phyloP scores from a whole-genome alignment of 2,329 filamentous ascomycete genomes.

The Cryphonectria nitschkei region DNA sequence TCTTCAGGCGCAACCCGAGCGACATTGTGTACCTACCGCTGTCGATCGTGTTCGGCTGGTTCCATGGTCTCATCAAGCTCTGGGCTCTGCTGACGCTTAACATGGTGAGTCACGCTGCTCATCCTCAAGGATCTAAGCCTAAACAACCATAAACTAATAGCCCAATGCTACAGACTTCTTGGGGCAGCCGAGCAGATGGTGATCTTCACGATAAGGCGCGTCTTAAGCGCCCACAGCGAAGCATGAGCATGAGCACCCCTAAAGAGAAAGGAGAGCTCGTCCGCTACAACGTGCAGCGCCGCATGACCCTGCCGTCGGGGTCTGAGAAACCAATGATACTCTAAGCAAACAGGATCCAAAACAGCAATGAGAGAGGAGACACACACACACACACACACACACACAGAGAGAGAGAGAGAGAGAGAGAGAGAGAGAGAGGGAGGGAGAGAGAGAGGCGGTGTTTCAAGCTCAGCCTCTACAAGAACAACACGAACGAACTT shows the following conservation, averaged over 20 bases:
- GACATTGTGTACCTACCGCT: slow-evolving; percentile 80
- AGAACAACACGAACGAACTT: not conserved
- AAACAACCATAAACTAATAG: slow-evolving; percentile 17
- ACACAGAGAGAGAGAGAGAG: not conserved
- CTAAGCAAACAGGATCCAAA: too few relatives aligned
- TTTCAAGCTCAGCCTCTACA: not conserved
- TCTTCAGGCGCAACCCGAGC: slow-evolving; percentile 81
- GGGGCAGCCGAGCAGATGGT: slow-evolving; percentile 91
- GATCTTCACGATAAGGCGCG: slow-evolving; percentile 80
- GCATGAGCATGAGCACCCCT: slow-evolving; percentile 49
- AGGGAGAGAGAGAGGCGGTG: not conserved
- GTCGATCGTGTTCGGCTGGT: slow-evolving; percentile 90
- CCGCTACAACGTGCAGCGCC: slow-evolving; percentile 49
- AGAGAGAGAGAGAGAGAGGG: not conserved
- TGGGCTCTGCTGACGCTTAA: slow-evolving; percentile 83
- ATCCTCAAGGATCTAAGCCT: not conserved
- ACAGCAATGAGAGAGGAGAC: not conserved
- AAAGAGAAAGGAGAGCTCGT: slow-evolving; percentile 47
- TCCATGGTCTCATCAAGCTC: slow-evolving; percentile 90
- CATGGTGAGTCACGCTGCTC: slow-evolving; percentile 63
- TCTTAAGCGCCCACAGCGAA: slow-evolving; percentile 56
- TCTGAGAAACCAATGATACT: slow-evolving; percentile 31
- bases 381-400: too few relatives aligned
- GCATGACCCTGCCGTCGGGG: slow-evolving; percentile 36
- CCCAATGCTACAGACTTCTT: slow-evolving; percentile 71